Base-by-base conservation (phyloP, 228 moss, liverwort and hornwort genomes). In the Sphagnum magellanicum region DNA sequence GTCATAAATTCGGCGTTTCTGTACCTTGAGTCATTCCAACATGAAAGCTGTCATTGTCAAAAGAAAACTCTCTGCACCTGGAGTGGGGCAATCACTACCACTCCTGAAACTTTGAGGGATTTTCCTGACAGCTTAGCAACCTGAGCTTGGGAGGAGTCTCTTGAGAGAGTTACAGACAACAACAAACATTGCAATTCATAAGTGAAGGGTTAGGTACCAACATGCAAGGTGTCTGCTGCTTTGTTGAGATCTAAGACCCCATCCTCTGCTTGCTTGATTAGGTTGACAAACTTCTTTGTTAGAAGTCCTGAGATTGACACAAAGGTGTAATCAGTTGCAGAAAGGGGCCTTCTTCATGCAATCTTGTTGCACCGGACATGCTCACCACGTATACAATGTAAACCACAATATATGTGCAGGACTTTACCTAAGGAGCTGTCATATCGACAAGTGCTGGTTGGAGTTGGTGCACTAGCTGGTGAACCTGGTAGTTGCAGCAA, bases 221-320 rank as follows among this genome's bases (percentile, higher is more conserved):
- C 93, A 79, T 89, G 65, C 63, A 91, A 73, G n/a, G 93, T 94
- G 8, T 94, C 91, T 51, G 91, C 89, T 63, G 91, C 93, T 66
- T 87, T 94, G 78, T 94, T 94, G 63, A 94, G 84, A 76, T 91
- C 93, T 64, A 94, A 82, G 50, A 94, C 89, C 61, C 93, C 93
- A 72, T 91, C 93, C 16, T 94, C 91, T 14, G 91, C 91, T 81
- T 94, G 89, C 81, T 91, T 89, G 70, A 93, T 89, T 50, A 93
- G 93, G 74, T 90, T 85, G 74, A 93, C 91, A 5, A 93, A 93
- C 79, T 93, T 93, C 76, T 91, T 93, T 1, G 93, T 93, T 61
- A 93, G 73, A 48, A 93, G 74, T 70, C 91, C 93, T 93, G 79
- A 55, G 55, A 55, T 32, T 32, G 55, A 12, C 8, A 55, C 55